Evolutionary conservation across 306 rosid species (phyloP), one percentile per base, ranked within the genome.

Genomic region (Coriaria nepalensis): DNA sequence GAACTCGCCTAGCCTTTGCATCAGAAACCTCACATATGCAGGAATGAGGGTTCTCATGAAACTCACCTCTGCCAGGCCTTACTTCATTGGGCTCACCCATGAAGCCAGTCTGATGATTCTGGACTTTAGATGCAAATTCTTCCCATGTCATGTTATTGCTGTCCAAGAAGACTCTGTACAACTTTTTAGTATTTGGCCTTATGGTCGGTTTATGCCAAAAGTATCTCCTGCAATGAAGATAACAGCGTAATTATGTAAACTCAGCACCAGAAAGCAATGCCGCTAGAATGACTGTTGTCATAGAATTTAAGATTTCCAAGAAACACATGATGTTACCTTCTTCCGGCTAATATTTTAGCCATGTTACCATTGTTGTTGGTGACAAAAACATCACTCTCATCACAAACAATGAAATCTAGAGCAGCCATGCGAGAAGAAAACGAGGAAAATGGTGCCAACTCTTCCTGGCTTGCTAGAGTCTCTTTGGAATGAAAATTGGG

Each of bases 381-480:
- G 61, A 77, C 78, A 13, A 88, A 84, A 57, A 88, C 95, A 45
- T 78, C 83, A 41, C 97, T 88, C 57, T 77, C 80, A 43, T 83
- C 95, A 10, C 82, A 80, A 45, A 83, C 95, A 33, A 70, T 59
- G 58, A 59, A 88, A 54, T 88, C 97, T 9, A 88, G 76, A 2
- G 97, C 97, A 45, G 97, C 97, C 95, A 78, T 76, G 52, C 97
- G 97, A 53, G 97, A 81, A 55, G 97, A 81, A 68, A 83, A 88
- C 33, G 93, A 55, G 3, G 68, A 43, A 66, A 81, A 83, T 29
- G 81, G 86, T 50, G 71, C 63, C 68, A 88, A 66, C 75, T 83
- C 97, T 62, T 83, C 72, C 67, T 51, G 52, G 63, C 64, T 57
- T 50, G 85, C 78, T 49, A 88, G 12, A 48, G 81, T 78, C 68